Percentiles rank a stretch among this genome's conserved stretches.
These are phyloP conservation scores for Blastocystis sp. DNA, from an alignment of 352 stramenopile genomes.

Conservation along the genomic window DNA sequence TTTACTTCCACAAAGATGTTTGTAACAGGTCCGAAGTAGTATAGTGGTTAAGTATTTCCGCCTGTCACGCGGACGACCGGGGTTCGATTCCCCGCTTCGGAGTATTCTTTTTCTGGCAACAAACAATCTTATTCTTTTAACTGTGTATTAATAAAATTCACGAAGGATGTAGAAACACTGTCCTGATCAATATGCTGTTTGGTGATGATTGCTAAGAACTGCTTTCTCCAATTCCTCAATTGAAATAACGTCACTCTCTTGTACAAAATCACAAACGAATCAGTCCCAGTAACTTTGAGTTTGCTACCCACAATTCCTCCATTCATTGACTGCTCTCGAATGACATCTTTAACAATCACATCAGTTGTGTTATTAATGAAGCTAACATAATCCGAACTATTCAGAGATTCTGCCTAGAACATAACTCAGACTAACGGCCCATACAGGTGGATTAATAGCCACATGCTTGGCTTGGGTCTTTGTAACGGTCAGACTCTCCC, in stretches of 20 bases:
- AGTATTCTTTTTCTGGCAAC: slow-evolving; percentile 21
- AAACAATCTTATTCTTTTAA: slow-evolving; percentile 40
- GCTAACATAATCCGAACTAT: slow-evolving; percentile 26
- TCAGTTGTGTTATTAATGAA: slow-evolving; percentile 35
- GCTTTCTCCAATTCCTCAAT: slow-evolving; percentile 53
- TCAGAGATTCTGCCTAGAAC: slow-evolving; percentile 16
- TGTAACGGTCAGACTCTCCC: slow-evolving; percentile 29
- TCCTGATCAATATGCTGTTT: slow-evolving; percentile 34
- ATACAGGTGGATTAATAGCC: slow-evolving; percentile 25
- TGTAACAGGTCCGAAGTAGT: slow-evolving; percentile 57
- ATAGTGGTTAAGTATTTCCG: slow-evolving; percentile 62
- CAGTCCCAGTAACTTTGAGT: slow-evolving; percentile 13
- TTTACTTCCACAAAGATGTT: no score
- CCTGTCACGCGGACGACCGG: slow-evolving; percentile 61
- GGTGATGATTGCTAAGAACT: not conserved
- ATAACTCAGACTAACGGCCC: not conserved
- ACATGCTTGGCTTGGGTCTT: slow-evolving; percentile 40
- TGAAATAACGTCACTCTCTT: slow-evolving; percentile 51
- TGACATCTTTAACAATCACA: slow-evolving; percentile 44
- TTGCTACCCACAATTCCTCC: slow-evolving; percentile 37
- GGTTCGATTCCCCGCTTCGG: slow-evolving; percentile 62
- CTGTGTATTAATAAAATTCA: slow-evolving; percentile 40
- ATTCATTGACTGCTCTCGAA: slow-evolving; percentile 43
- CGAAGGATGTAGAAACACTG: slow-evolving; percentile 17
- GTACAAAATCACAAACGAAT: slow-evolving; percentile 1